Percentiles rank a stretch among this genome's conserved stretches.
phyloP scores from a whole-genome alignment of 1,284 basidiomycete genomes.

The Ustilago xerochloae region DNA sequence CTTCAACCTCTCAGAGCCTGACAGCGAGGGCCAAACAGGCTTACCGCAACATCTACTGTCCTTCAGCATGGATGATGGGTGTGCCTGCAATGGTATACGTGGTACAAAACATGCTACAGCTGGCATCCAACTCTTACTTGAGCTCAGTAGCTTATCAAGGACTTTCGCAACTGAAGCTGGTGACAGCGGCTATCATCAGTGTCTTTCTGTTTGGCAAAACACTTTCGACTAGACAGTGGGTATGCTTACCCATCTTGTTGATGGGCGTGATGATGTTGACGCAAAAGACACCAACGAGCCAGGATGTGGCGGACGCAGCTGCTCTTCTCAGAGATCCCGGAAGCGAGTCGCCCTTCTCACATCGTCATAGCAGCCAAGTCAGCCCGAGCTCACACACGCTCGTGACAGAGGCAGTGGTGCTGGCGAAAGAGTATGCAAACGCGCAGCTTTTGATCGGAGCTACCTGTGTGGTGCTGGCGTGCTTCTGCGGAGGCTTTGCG shows the following conservation, averaged over 20 bases:
- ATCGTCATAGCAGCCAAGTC: background rate
- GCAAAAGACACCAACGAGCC: conserved; percentile 1
- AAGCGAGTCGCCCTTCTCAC: conserved; percentile 19
- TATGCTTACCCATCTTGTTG: conserved; percentile 27
- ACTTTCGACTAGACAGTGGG: conserved; percentile 29
- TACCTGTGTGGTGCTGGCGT: conserved; percentile 21
- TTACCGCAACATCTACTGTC: conserved; percentile 22
- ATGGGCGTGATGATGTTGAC: conserved; percentile 22
- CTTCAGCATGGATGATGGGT: conserved; percentile 38
- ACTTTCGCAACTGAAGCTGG: conserved; percentile 41
- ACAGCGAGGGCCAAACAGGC: background rate
- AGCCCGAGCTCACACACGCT: background rate
- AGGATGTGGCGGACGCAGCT: conserved; percentile 8
- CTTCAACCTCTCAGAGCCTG: background rate
- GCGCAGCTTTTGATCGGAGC: conserved; percentile 12
- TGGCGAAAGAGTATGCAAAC: conserved; percentile 9
- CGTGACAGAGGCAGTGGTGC: conserved; percentile 3
- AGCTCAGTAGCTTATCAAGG: conserved; percentile 40
- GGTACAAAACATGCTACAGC: conserved; percentile 42
- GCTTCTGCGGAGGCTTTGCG: conserved; percentile 40
- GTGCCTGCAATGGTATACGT: conserved; percentile 41
- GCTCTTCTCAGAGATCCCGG: background rate
- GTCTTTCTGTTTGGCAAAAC: conserved; percentile 24
- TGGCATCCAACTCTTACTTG: conserved; percentile 32
- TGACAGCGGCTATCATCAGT: conserved; percentile 40